These are phyloP conservation scores for Geosmithia flava DNA, from an alignment of 2,329 filamentous ascomycete species.

Conservation along the genomic window DNA sequence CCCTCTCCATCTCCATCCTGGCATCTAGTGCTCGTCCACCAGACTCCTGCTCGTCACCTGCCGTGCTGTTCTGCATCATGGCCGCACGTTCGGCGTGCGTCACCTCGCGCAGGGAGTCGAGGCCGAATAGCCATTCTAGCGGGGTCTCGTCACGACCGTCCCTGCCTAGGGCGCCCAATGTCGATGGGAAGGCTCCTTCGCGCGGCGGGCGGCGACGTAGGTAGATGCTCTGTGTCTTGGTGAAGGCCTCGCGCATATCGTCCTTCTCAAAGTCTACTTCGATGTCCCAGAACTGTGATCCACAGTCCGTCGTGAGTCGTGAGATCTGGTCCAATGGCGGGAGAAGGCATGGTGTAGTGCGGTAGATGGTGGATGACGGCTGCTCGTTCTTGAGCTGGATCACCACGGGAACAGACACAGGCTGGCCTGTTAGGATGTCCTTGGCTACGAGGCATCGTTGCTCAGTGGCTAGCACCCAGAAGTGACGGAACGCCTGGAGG, in stretches of 20 bases:
- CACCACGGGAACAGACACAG: slow-evolving; percentile 60
- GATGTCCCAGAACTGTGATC: slow-evolving; percentile 67
- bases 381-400: slow-evolving; percentile 42
- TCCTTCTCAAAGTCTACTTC: slow-evolving; percentile 62
- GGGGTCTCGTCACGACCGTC: slow-evolving; percentile 24
- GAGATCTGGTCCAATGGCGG: slow-evolving; percentile 53
- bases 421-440: slow-evolving; percentile 72
- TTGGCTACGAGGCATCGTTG: slow-evolving; percentile 78
- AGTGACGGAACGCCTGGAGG: slow-evolving; percentile 89
- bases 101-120: slow-evolving; percentile 39
- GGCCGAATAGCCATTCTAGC: slow-evolving; percentile 64
- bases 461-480: slow-evolving; percentile 92
- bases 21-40: slow-evolving; percentile 52
- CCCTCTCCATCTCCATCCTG: slow-evolving; percentile 49
- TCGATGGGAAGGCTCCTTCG: slow-evolving; percentile 60
- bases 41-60: slow-evolving; percentile 30
- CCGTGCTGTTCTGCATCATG: slow-evolving; percentile 39
- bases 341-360: slow-evolving; percentile 45
- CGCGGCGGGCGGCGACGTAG: slow-evolving; percentile 59
- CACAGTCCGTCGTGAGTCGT: slow-evolving; percentile 45
- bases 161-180: slow-evolving; percentile 57
- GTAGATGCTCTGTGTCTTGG: slow-evolving; percentile 57
- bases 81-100: slow-evolving; percentile 55
- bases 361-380: slow-evolving; percentile 23
- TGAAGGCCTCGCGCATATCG: slow-evolving; percentile 48